phyloP scores from a whole-genome alignment of 768 basidiomycete species.

The Brasilioporus rufonigricans region DNA sequence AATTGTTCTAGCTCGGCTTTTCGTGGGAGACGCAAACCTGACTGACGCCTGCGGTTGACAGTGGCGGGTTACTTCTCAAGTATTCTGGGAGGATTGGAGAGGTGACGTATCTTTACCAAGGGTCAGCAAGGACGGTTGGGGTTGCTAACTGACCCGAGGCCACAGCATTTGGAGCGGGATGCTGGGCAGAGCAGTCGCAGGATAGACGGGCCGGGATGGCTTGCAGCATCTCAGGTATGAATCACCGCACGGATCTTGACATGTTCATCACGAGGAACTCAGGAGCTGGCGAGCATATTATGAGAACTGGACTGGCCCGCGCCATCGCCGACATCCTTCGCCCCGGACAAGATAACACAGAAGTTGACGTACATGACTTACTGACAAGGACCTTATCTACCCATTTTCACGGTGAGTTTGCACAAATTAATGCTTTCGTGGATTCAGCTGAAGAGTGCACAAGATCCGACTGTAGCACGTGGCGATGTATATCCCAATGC shows the following conservation, averaged over 20 bases:
- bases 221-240: slow-evolving; percentile 62
- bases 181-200: slow-evolving; percentile 55
- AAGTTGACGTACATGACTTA: slow-evolving; percentile 55
- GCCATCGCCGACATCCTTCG: slow-evolving; percentile 48
- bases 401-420: slow-evolving; percentile 50
- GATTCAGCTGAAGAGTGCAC: background rate
- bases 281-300: slow-evolving; percentile 76
- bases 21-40: too few relatives aligned
- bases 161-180: slow-evolving; percentile 70
- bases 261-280: slow-evolving; percentile 1
- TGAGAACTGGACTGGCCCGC: slow-evolving; percentile 54
- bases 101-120: slow-evolving; percentile 35
- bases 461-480: slow-evolving; percentile 37
- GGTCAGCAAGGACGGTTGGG: background rate
- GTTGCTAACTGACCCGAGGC: slow-evolving; percentile 42
- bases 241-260: background rate
- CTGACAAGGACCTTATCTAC: slow-evolving; percentile 45
- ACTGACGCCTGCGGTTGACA: slow-evolving; percentile 25
- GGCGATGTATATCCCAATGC: slow-evolving; percentile 50
- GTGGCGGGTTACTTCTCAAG: slow-evolving; percentile 81
- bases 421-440: background rate
- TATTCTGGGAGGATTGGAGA: slow-evolving; percentile 73
- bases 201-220: slow-evolving; percentile 42
- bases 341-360: slow-evolving; percentile 16
- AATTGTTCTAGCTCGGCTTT: background rate